These are phyloP conservation scores for Porcisia deanei DNA, from an alignment of 208 protist species.

Conservation along the genomic window DNA sequence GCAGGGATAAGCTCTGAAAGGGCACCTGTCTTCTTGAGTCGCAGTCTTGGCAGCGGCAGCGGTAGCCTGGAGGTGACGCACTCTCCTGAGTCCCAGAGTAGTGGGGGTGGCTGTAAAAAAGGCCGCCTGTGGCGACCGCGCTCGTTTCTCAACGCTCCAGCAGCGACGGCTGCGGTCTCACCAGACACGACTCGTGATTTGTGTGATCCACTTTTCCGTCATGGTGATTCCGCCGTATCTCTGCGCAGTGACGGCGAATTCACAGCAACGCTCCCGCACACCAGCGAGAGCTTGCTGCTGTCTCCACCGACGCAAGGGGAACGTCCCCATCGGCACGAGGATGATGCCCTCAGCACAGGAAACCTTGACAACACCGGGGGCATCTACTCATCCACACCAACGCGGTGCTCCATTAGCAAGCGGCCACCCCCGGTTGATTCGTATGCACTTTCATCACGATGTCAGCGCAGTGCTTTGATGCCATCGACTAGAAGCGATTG, in stretches of 20 bases:
- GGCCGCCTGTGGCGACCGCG: background rate
- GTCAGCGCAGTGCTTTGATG: conserved; percentile 21
- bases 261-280: background rate
- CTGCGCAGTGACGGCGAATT: background rate
- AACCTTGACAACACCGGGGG: background rate
- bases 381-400: background rate
- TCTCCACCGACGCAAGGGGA: background rate
- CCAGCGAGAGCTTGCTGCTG: background rate
- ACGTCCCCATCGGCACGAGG: background rate
- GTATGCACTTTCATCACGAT: background rate
- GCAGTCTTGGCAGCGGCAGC: conserved; percentile 3
- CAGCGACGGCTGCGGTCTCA: background rate
- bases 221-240: background rate
- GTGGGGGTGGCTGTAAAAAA: background rate
- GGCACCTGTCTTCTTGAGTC: background rate
- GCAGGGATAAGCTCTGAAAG: background rate
- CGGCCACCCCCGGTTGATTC: background rate
- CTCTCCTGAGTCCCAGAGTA: background rate
- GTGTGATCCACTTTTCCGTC: background rate
- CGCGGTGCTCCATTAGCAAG: background rate
- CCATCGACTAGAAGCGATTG: conserved; percentile 16
- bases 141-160: background rate
- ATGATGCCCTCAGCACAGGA: background rate
- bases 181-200: background rate
- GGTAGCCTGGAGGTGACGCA: background rate